A percentile compares a stretch with the other conserved stretches of the same genome.
These are phyloP conservation scores for Musa acuminata DNA, from an alignment of 176 grass and related monocot genomes.

Conservation along the genomic window DNA sequence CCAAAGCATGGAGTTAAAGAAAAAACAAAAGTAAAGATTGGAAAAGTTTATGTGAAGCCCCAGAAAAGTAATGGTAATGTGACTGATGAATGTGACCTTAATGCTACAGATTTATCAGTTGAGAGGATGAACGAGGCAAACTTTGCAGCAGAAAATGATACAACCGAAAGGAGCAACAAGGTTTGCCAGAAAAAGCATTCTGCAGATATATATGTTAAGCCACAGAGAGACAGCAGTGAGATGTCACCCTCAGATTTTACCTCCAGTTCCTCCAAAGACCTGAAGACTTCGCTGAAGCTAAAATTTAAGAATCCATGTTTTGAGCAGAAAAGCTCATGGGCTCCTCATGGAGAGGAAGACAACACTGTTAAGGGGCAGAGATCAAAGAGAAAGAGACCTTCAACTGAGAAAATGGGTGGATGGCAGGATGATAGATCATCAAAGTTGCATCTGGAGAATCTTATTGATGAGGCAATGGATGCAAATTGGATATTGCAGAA, in stretches of 20 bases:
- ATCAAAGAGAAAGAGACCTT: conserved; percentile 93
- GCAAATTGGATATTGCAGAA: conserved; percentile 85
- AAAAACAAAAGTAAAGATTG: conserved; percentile 47
- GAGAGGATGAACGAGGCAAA: conserved; percentile 1
- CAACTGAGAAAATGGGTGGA: conserved; percentile 43
- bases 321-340: conserved; percentile 58
- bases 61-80: conserved; percentile 40
- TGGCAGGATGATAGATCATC: conserved; percentile 22
- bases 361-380: conserved; percentile 85
- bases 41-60: conserved; percentile 36
- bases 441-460: conserved; percentile 40
- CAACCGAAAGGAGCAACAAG: conserved; percentile 43
- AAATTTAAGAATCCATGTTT: conserved; percentile 97
- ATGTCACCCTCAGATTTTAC: conserved; percentile 20
- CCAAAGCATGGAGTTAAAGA: conserved; percentile 29
- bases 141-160: conserved; percentile 35
- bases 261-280: conserved; percentile 43
- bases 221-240: conserved; percentile 21
- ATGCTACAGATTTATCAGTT: background rate
- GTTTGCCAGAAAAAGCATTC: conserved; percentile 30
- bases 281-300: conserved; percentile 75
- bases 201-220: conserved; percentile 31
- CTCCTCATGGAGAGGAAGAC: conserved; percentile 53
- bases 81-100: conserved; percentile 28
- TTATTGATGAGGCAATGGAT: conserved; percentile 46